These are phyloP conservation scores for Penicillium samsonianum DNA, from an alignment of 495 filamentous ascomycete species.

Conservation along the genomic window DNA sequence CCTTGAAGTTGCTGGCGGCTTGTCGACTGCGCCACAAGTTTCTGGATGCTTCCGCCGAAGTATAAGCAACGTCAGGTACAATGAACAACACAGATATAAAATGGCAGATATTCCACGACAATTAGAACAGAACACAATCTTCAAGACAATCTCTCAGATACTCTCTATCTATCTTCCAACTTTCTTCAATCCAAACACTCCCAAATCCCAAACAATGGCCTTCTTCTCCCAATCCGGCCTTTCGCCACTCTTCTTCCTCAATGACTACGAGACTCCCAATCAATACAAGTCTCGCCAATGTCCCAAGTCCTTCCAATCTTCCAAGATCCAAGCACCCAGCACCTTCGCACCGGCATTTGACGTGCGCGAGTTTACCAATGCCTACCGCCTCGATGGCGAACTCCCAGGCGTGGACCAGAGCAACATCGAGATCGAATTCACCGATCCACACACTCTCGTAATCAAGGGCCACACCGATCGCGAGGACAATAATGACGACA, in stretches of 20 bases:
- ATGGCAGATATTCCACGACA: neutral
- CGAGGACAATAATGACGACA: constrained; percentile 40
- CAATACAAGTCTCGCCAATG: constrained; percentile 1
- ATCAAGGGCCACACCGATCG: constrained; percentile 70
- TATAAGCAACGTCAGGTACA: constrained; percentile 5
- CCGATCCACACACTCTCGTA: constrained; percentile 72
- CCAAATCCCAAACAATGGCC: constrained; percentile 56
- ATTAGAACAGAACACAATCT: constrained; percentile 4
- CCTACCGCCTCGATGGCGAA: constrained; percentile 85
- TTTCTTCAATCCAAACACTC: neutral
- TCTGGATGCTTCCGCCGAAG: constrained; percentile 24
- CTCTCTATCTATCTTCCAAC: neutral
- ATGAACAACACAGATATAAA: constrained; percentile 6
- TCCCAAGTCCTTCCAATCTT: constrained; percentile 1
- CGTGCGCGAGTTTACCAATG: constrained; percentile 63
- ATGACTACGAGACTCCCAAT: constrained; percentile 67
- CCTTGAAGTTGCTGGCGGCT: constrained; percentile 9
- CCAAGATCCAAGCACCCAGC: constrained; percentile 25
- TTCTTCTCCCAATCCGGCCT: constrained; percentile 63
- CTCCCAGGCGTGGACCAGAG: constrained; percentile 80
- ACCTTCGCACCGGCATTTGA: constrained; percentile 79
- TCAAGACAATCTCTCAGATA: constrained; percentile 2
- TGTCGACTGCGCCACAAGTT: constrained; percentile 16
- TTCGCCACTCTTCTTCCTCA: constrained; percentile 71
- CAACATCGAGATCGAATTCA: constrained; percentile 81